Evolutionary conservation across 2,329 filamentous ascomycete species (phyloP).

Genomic region (Cryphonectria japonica): DNA sequence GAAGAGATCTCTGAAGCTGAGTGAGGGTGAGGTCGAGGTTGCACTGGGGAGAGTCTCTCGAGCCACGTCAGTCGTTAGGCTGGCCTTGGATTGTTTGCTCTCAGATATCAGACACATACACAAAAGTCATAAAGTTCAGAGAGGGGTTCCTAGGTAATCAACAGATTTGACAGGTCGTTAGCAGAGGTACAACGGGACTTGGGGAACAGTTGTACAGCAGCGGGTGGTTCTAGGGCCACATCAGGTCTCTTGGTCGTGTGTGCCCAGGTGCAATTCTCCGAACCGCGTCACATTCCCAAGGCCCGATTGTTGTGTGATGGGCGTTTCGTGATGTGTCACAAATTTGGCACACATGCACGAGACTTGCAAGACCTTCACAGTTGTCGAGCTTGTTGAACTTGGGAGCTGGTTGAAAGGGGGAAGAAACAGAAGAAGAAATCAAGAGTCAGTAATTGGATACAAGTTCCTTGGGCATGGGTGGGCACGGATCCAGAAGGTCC

Average conservation of each 20-base stretch:
- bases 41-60: no score
- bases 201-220: background rate
- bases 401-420: no score
- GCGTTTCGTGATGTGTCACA: background rate
- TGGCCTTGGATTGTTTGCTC: no score
- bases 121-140: no score
- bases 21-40: no score
- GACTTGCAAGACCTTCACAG: no score
- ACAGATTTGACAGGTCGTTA: background rate
- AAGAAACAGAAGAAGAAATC: no score
- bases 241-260: background rate
- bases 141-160: background rate
- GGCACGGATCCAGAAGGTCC: background rate
- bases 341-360: background rate
- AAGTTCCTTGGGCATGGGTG: background rate
- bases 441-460: background rate
- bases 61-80: no score
- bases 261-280: background rate
- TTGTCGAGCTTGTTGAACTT: no score
- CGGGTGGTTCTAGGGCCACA: background rate
- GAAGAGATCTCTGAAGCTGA: no score
- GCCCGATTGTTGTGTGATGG: background rate
- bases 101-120: background rate
- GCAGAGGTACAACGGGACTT: no score
- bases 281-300: background rate